Conservation (phyloP, 2,329 filamentous ascomycete genomes). For the Calonectria hawksworthii region DNA sequence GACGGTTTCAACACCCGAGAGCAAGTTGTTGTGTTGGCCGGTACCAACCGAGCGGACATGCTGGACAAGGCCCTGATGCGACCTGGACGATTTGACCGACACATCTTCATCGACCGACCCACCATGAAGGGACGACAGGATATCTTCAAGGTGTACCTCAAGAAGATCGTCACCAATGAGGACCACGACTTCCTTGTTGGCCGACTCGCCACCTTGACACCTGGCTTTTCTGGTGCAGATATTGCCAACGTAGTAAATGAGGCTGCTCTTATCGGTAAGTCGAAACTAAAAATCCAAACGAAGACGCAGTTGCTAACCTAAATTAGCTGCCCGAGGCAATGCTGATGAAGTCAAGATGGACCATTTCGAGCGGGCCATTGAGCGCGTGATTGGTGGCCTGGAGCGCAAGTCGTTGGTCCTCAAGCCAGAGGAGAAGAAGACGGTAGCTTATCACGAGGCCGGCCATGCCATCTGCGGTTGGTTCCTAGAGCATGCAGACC, state of each 20-base stretch:
- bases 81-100: conserved; percentile 95
- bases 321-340: conserved; percentile 82
- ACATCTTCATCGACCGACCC: conserved; percentile 94
- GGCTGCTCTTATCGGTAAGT: conserved; percentile 92
- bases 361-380: conserved; percentile 98
- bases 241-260: conserved; percentile 99
- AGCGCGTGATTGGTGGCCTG: conserved; percentile 94
- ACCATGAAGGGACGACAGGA: conserved; percentile 98
- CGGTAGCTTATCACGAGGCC: conserved; percentile 97
- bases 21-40: conserved; percentile 95
- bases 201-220: conserved; percentile 90
- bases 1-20: conserved; percentile 98
- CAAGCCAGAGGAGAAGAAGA: conserved; percentile 92
- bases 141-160: conserved; percentile 94
- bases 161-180: conserved; percentile 94
- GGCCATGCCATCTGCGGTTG: conserved; percentile 98
- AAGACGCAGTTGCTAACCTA: conserved; percentile 31
- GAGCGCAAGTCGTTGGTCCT: conserved; percentile 98
- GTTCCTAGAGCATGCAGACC: conserved; percentile 97
- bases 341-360: conserved; percentile 86
- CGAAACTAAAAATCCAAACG: background rate
- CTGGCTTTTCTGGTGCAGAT: conserved; percentile 96
- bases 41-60: conserved; percentile 95
- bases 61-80: conserved; percentile 97
- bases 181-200: conserved; percentile 90